These are phyloP conservation scores for Cryphonectria nitschkei DNA, from an alignment of 2,329 filamentous ascomycete genomes.

Conservation along the genomic window DNA sequence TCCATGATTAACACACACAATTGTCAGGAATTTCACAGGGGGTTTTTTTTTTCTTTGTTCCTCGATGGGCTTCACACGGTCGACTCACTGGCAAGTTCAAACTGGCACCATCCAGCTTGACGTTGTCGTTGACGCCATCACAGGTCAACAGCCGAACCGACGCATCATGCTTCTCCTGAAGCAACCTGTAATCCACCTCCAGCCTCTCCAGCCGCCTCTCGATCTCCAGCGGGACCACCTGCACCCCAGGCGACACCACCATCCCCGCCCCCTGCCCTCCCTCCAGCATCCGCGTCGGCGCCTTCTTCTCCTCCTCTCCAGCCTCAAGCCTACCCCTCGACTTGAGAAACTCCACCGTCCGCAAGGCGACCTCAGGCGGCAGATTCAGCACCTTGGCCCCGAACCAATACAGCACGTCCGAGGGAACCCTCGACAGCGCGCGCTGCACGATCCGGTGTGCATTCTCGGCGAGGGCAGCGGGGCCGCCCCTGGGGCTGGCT, in stretches of 20 bases:
- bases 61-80: background rate
- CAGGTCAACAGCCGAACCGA: slow-evolving; percentile 15
- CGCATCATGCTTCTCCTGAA: slow-evolving; percentile 20
- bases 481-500: slow-evolving; percentile 10
- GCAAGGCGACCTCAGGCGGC: slow-evolving; percentile 18
- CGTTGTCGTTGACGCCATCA: background rate
- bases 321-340: slow-evolving; percentile 20
- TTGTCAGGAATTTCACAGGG: background rate
- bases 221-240: slow-evolving; percentile 6
- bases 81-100: slow-evolving; percentile 8
- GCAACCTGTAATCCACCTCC: slow-evolving; percentile 23
- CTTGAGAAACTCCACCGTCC: slow-evolving; percentile 26
- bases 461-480: slow-evolving; percentile 22
- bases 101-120: background rate
- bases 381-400: slow-evolving; percentile 25
- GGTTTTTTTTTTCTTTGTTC: no score
- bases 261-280: background rate
- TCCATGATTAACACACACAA: background rate
- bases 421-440: slow-evolving; percentile 21
- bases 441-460: slow-evolving; percentile 25
- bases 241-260: no score
- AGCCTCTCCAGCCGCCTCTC: slow-evolving; percentile 27
- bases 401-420: slow-evolving; percentile 28
- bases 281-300: background rate
- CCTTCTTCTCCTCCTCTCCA: background rate